Percentiles rank a stretch among this genome's conserved stretches.
Evolutionary conservation across 208 protist species (phyloP).

Genomic region (Vickermania spadyakhi): DNA sequence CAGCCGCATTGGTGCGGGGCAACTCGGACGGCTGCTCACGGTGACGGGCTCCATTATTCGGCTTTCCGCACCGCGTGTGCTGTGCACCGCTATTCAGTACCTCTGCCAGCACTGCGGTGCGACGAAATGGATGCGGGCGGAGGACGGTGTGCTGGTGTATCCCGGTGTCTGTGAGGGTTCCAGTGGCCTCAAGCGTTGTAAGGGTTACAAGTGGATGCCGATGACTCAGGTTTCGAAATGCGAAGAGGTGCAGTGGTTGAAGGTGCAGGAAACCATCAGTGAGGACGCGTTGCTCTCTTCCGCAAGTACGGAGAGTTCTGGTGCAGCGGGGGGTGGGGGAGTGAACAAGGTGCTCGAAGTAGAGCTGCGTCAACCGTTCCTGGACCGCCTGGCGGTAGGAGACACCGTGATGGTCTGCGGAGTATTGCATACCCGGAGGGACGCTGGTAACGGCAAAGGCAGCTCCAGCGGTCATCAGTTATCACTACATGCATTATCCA

Average conservation of each 20-base stretch:
- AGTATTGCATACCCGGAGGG: conserved; percentile 41
- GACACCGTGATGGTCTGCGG: conserved; percentile 63
- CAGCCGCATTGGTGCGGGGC: conserved; percentile 56
- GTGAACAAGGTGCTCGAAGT: conserved; percentile 71
- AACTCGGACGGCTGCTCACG: conserved; percentile 57
- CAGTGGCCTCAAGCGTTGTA: conserved; percentile 17
- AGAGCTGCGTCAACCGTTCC: conserved; percentile 53
- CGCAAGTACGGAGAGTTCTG: conserved; percentile 4
- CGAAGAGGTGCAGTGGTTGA: conserved; percentile 77
- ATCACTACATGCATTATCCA: conserved; percentile 24
- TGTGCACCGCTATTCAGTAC: conserved; percentile 55
- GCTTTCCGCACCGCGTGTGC: conserved; percentile 58
- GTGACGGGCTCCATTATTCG: conserved; percentile 72
- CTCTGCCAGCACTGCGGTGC: conserved; percentile 56
- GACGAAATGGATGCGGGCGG: conserved; percentile 24
- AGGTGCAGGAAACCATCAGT: conserved; percentile 67
- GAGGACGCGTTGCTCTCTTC: background rate
- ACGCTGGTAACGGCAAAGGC: conserved; percentile 19
- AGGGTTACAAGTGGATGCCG: conserved; percentile 63
- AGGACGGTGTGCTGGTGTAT: conserved; percentile 70
- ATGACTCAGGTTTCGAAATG: conserved; percentile 41
- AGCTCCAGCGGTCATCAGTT: conserved; percentile 20
- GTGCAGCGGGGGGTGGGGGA: conserved; percentile 25
- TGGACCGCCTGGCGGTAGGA: conserved; percentile 62
- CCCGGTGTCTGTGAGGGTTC: conserved; percentile 40